These are phyloP conservation scores for Mrakia hoshinonis DNA, from an alignment of 768 basidiomycete species.

Conservation along the genomic window DNA sequence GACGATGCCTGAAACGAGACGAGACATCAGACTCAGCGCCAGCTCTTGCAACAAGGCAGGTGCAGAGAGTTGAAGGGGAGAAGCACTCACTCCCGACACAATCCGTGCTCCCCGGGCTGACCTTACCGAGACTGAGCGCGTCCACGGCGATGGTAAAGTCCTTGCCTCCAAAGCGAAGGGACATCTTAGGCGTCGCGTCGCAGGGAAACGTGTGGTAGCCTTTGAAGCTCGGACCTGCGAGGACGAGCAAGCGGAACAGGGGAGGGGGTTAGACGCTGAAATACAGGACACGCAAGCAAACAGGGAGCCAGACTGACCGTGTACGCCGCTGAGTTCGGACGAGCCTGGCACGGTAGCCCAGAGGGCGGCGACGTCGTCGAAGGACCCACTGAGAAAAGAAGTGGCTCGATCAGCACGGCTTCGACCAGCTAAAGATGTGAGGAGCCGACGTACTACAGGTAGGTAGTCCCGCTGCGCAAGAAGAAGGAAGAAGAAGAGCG, in stretches of 20 bases:
- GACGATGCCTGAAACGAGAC: background rate
- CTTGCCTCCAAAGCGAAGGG: background rate
- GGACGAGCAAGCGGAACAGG: no score
- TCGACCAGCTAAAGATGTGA: background rate
- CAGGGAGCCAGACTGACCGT: background rate
- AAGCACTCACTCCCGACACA: background rate
- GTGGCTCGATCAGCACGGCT: background rate
- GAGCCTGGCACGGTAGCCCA: background rate
- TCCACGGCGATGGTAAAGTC: conserved; percentile 3
- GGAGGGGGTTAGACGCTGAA: background rate
- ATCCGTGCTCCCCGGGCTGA: background rate
- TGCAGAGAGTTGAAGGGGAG: background rate
- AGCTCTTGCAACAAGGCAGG: background rate
- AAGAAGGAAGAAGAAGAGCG: background rate
- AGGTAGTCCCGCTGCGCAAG: background rate
- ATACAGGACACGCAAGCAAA: background rate
- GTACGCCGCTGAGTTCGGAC: background rate
- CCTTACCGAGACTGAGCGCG: background rate
- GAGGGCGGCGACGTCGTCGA: background rate
- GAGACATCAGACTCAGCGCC: background rate
- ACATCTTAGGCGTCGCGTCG: background rate
- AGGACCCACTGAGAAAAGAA: background rate
- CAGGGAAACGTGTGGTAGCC: conserved; percentile 13
- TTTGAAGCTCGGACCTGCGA: background rate
- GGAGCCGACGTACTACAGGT: background rate